These are phyloP conservation scores for Lipomyces sp. DNA, from an alignment of 805 yeast species.

Conservation along the genomic window DNA sequence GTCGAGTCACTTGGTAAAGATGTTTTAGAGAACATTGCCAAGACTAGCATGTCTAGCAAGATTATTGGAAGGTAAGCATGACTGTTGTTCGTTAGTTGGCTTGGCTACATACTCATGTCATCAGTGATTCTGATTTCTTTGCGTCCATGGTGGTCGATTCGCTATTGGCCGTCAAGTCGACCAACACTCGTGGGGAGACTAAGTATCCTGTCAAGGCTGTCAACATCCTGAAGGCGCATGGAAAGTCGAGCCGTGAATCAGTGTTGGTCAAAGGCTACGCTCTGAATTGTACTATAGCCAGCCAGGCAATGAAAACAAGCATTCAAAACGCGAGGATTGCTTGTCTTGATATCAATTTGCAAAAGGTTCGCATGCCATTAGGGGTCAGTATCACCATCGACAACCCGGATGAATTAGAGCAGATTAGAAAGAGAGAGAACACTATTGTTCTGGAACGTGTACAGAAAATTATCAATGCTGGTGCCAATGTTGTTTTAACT, in stretches of 20 bases:
- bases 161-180: constrained; percentile 90
- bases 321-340: constrained; percentile 78
- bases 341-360: constrained; percentile 86
- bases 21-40: constrained; percentile 86
- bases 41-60: constrained; percentile 95
- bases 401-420: constrained; percentile 96
- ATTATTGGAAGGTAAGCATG: constrained; percentile 67
- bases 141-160: constrained; percentile 92
- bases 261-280: constrained; percentile 92
- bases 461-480: constrained; percentile 77
- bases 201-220: constrained; percentile 98
- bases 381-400: constrained; percentile 97
- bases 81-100: not conserved
- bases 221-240: constrained; percentile 93
- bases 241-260: constrained; percentile 88
- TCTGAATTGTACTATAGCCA: constrained; percentile 92
- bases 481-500: constrained; percentile 90
- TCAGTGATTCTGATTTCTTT: constrained; percentile 84
- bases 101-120: not conserved
- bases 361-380: constrained; percentile 96
- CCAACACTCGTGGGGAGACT: constrained; percentile 81
- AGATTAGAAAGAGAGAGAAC: constrained; percentile 84
- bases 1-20: constrained; percentile 82
- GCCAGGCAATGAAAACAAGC: constrained; percentile 90
- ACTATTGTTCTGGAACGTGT: constrained; percentile 85